phyloP scores from a whole-genome alignment of 106 monocot species.

The Dendrobium nobile region DNA sequence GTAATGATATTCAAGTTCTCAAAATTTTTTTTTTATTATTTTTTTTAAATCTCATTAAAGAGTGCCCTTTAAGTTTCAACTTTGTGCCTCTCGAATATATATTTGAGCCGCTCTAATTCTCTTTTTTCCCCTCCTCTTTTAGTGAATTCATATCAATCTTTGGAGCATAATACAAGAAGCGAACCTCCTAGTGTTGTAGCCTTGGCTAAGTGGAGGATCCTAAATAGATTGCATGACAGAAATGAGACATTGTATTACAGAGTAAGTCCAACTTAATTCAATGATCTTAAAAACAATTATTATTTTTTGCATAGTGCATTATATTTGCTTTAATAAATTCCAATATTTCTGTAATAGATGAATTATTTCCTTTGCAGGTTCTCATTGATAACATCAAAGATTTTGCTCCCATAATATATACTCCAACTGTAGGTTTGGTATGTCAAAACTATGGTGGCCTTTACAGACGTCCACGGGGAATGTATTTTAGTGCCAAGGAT shows the following conservation, averaged over 20 bases:
- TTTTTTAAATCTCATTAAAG: neutral
- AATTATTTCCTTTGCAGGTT: conserved; percentile 39
- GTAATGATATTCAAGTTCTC: neutral
- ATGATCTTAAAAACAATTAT: neutral
- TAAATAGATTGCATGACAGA: conserved; percentile 97
- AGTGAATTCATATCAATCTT: conserved; percentile 91
- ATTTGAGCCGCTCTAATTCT: neutral
- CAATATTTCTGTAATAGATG: neutral
- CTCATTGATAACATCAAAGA: conserved; percentile 97
- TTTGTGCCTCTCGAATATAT: neutral
- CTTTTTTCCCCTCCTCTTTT: conserved; percentile 4
- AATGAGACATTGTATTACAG: conserved; percentile 98
- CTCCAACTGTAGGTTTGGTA: conserved; percentile 96
- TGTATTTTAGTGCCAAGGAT: conserved; percentile 99
- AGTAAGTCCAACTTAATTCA: conserved; percentile 33
- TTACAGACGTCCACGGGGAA: conserved; percentile 93
- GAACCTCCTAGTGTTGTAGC: conserved; percentile 45
- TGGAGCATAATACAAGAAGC: conserved; percentile 80
- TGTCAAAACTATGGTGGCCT: conserved; percentile 98
- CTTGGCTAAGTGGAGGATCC: conserved; percentile 95
- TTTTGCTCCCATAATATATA: conserved; percentile 97
- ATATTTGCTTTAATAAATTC: neutral
- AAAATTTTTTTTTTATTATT: neutral
- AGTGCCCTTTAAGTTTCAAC: neutral
- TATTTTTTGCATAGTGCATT: neutral